Conservation (phyloP, 1,284 basidiomycete genomes). For the Lentinula novae-zelandiae region DNA sequence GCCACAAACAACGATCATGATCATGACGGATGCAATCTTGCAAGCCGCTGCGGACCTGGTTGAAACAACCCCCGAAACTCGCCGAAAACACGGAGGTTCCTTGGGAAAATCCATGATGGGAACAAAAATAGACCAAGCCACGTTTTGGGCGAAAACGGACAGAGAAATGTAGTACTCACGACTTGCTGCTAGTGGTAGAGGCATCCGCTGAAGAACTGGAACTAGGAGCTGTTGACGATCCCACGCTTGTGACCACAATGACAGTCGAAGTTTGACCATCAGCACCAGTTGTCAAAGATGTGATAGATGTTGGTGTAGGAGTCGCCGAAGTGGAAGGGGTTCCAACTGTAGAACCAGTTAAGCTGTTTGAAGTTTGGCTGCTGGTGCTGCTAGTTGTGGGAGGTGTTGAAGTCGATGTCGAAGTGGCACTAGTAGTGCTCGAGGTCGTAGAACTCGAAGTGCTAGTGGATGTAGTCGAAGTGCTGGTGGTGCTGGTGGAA, state of each 20-base stretch:
- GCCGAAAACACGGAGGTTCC: background rate
- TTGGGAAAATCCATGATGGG: background rate
- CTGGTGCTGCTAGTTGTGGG: background rate
- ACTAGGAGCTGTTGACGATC: constrained; percentile 8
- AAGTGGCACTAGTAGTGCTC: constrained; percentile 12
- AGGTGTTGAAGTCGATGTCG: constrained; percentile 15
- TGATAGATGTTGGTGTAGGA: constrained; percentile 4
- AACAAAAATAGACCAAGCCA: background rate
- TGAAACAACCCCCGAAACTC: background rate
- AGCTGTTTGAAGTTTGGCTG: constrained; percentile 6
- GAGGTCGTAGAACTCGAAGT: constrained; percentile 15
- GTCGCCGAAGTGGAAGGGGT: constrained; percentile 10
- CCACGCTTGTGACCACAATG: background rate
- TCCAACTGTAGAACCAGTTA: constrained; percentile 11
- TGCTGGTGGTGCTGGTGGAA: constrained; percentile 3
- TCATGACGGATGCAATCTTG: background rate
- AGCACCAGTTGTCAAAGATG: constrained; percentile 12
- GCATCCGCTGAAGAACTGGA: background rate
- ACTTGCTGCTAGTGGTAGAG: background rate
- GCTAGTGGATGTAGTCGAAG: constrained; percentile 14
- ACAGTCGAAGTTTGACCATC: background rate
- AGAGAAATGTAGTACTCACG: background rate
- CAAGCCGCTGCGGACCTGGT: background rate
- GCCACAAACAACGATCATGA: background rate
- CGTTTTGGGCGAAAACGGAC: background rate